Conservation (phyloP, 495 filamentous ascomycete species). For the Hypomontagnella submonticulosa region DNA sequence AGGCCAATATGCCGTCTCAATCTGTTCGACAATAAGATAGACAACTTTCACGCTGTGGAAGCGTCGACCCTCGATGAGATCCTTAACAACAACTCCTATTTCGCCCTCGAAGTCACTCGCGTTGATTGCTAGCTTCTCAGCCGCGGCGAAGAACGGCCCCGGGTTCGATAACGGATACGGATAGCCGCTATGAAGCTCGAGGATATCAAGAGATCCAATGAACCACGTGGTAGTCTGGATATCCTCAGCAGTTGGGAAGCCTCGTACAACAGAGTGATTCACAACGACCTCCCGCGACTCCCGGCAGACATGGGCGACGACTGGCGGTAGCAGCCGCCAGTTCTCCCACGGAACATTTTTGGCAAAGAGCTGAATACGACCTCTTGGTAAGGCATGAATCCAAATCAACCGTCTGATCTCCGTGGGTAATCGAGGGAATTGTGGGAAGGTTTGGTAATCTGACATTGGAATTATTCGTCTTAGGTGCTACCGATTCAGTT, state of each 20-base stretch:
- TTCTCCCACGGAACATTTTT: slow-evolving; percentile 47
- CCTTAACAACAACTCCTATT: slow-evolving; percentile 34
- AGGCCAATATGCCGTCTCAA: slow-evolving; percentile 47
- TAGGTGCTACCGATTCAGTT: slow-evolving; percentile 12
- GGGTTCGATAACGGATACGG: slow-evolving; percentile 47
- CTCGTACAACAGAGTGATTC: slow-evolving; percentile 44
- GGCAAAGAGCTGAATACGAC: slow-evolving; percentile 48
- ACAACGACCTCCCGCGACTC: slow-evolving; percentile 41
- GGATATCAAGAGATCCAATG: slow-evolving; percentile 44
- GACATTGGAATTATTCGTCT: slow-evolving; percentile 30
- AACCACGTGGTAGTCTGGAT: slow-evolving; percentile 47
- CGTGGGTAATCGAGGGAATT: slow-evolving; percentile 43
- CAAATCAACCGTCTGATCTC: slow-evolving; percentile 48
- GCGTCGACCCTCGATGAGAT: slow-evolving; percentile 39
- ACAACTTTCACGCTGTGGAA: slow-evolving; percentile 43
- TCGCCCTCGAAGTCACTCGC: slow-evolving; percentile 44
- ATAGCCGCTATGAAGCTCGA: slow-evolving; percentile 47
- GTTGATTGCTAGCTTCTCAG: slow-evolving; percentile 41
- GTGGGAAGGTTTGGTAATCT: slow-evolving; percentile 34
- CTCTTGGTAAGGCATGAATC: slow-evolving; percentile 42
- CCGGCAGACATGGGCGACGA: slow-evolving; percentile 42
- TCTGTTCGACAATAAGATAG: slow-evolving; percentile 46
- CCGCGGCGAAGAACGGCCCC: slow-evolving; percentile 45
- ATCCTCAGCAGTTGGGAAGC: slow-evolving; percentile 46
- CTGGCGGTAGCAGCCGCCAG: slow-evolving; percentile 45